phyloP scores from a whole-genome alignment of 805 yeast genomes.

The Pichia cephalocereana region DNA sequence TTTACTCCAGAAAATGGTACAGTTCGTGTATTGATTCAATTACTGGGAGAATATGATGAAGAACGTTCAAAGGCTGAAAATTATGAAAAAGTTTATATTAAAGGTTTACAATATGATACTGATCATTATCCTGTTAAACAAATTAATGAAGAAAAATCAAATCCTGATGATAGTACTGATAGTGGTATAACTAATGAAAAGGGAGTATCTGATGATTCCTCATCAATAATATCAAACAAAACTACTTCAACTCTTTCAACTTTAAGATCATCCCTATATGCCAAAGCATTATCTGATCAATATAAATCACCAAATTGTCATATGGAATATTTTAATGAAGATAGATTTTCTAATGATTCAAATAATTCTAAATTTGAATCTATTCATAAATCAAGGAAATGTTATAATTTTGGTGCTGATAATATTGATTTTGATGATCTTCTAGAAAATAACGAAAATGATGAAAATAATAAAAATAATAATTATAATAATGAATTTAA shows the following conservation, averaged over 20 bases:
- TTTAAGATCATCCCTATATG: conserved; percentile 25
- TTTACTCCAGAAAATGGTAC: conserved; percentile 87
- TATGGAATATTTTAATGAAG: conserved; percentile 15
- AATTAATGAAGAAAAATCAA: background rate
- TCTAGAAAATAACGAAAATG: conserved; percentile 1
- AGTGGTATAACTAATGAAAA: background rate
- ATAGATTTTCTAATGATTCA: conserved; percentile 7
- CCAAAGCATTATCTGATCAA: conserved; percentile 33
- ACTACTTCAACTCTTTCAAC: conserved; percentile 18
- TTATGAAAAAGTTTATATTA: conserved; percentile 39
- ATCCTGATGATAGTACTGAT: background rate
- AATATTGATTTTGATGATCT: background rate
- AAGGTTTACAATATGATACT: conserved; percentile 13
- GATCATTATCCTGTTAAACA: conserved; percentile 7
- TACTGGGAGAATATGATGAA: conserved; percentile 67
- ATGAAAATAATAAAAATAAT: background rate
- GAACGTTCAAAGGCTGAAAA: conserved; percentile 32
- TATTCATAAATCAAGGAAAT: conserved; percentile 10
- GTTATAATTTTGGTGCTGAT: conserved; percentile 12
- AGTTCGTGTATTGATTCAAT: conserved; percentile 52
- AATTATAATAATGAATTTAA: conserved; percentile 22
- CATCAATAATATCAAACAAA: conserved; percentile 1
- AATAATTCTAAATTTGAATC: conserved; percentile 16
- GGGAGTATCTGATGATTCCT: background rate
- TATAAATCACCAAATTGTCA: conserved; percentile 21